Percentiles rank a stretch among this genome's conserved stretches.
Evolutionary conservation across 2,329 filamentous ascomycete species (phyloP).

Genomic region (Neonectria hederae): DNA sequence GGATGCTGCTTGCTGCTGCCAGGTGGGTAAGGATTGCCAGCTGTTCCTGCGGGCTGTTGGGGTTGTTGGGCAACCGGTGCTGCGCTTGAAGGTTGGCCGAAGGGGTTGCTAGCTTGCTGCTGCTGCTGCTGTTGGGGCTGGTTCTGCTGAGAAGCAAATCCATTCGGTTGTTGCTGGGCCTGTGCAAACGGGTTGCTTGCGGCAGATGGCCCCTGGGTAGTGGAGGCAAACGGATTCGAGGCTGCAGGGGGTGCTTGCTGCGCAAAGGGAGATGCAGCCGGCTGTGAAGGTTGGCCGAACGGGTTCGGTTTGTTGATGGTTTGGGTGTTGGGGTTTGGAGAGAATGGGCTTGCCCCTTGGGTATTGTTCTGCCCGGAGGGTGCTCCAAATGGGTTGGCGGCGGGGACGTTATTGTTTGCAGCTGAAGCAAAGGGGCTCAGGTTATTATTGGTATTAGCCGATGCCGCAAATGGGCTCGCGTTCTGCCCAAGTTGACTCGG

Average conservation of each 20-base stretch:
- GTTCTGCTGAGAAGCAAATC: slow-evolving; percentile 35
- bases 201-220: slow-evolving; percentile 25
- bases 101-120: slow-evolving; percentile 31
- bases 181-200: slow-evolving; percentile 44
- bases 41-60: slow-evolving; percentile 19
- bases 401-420: slow-evolving; percentile 29
- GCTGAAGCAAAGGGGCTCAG: slow-evolving; percentile 41
- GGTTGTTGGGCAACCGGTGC: slow-evolving; percentile 18
- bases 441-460: slow-evolving; percentile 30
- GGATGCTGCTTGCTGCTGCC: slow-evolving; percentile 57
- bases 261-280: slow-evolving; percentile 34
- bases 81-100: slow-evolving; percentile 40
- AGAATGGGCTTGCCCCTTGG: slow-evolving; percentile 35
- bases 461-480: slow-evolving; percentile 50
- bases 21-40: slow-evolving; percentile 55
- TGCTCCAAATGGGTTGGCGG: slow-evolving; percentile 44
- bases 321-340: slow-evolving; percentile 28
- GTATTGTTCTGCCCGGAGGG: slow-evolving; percentile 26
- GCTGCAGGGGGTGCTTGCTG: slow-evolving; percentile 31
- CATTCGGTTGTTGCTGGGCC: slow-evolving; percentile 35
- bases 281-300: slow-evolving; percentile 42
- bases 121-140: slow-evolving; percentile 30
- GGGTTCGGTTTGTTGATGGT: slow-evolving; percentile 33
- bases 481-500: slow-evolving; percentile 49
- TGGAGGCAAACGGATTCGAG: slow-evolving; percentile 43